A percentile compares a stretch with the other conserved stretches of the same genome.
Evolutionary conservation across 1,284 basidiomycete genomes (phyloP).

Genomic region (Cutaneotrichosporon dermatis): DNA sequence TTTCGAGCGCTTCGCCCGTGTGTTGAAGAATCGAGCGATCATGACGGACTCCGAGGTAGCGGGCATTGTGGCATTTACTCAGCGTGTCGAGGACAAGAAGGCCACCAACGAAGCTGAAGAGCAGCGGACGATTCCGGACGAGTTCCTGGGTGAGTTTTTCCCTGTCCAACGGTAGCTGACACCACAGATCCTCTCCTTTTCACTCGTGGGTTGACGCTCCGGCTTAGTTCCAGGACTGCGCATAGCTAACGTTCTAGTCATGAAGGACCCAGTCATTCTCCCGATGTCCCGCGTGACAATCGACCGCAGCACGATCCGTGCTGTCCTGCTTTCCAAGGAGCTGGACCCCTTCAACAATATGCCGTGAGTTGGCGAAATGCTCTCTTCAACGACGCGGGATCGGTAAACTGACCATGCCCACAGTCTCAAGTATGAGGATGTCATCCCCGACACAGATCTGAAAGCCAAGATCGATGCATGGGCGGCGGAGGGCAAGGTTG

Average conservation of each 20-base stretch:
- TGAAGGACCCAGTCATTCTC: slow-evolving; percentile 91
- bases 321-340: slow-evolving; percentile 83
- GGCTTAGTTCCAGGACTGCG: no score
- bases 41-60: slow-evolving; percentile 79
- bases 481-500: slow-evolving; percentile 52
- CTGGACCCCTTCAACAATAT: slow-evolving; percentile 87
- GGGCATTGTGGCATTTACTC: slow-evolving; percentile 66
- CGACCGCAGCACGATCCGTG: slow-evolving; percentile 92
- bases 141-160: slow-evolving; percentile 70
- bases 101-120: slow-evolving; percentile 72
- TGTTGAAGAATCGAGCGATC: slow-evolving; percentile 63
- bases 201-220: slow-evolving; percentile 21
- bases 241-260: slow-evolving; percentile 58
- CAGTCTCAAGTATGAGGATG: slow-evolving; percentile 68
- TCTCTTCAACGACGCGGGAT: no score
- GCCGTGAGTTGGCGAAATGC: slow-evolving; percentile 50
- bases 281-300: slow-evolving; percentile 77
- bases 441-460: slow-evolving; percentile 64
- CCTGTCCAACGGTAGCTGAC: slow-evolving; percentile 2
- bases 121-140: slow-evolving; percentile 92
- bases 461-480: slow-evolving; percentile 63
- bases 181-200: slow-evolving; percentile 31
- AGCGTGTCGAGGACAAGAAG: slow-evolving; percentile 78
- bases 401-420: background rate
- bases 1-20: slow-evolving; percentile 74